Conservation (phyloP, 2,329 filamentous ascomycete genomes). For the Cladosporium sp. region DNA sequence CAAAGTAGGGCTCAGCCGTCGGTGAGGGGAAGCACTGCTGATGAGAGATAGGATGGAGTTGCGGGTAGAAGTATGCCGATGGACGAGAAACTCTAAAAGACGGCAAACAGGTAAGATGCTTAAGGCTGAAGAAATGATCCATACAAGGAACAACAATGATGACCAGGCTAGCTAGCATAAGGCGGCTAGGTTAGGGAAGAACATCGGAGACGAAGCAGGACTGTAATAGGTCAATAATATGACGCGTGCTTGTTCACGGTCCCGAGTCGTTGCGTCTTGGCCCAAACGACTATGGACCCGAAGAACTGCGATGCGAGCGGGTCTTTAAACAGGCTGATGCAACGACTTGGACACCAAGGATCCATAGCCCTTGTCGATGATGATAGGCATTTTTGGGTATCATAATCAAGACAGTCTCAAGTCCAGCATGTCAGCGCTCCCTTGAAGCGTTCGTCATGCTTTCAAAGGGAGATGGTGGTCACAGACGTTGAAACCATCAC, state of each 20-base stretch:
- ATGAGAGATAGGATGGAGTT: neutral
- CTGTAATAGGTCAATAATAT: neutral
- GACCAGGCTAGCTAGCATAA: neutral
- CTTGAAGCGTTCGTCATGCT: neutral
- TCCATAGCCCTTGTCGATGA: neutral
- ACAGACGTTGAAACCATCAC: constrained; percentile 1
- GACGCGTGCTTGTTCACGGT: constrained; percentile 3
- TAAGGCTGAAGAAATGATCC: neutral
- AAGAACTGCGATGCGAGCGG: neutral
- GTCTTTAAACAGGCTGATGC: neutral
- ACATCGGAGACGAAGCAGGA: neutral
- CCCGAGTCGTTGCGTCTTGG: constrained; percentile 10
- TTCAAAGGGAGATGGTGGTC: neutral
- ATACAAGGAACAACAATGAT: neutral
- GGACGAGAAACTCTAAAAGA: neutral
- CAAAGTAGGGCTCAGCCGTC: neutral
- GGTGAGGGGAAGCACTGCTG: neutral
- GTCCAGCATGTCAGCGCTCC: too few species aligned
- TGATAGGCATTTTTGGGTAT: too few species aligned
- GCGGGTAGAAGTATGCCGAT: neutral
- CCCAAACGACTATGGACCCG: neutral
- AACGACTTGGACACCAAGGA: neutral
- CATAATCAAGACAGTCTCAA: too few species aligned
- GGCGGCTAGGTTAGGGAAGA: neutral
- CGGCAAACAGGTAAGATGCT: neutral